A percentile compares a stretch with the other conserved stretches of the same genome.
phyloP scores from a whole-genome alignment of 1,284 basidiomycete species.

The Kalmanozyma brasiliensis region DNA sequence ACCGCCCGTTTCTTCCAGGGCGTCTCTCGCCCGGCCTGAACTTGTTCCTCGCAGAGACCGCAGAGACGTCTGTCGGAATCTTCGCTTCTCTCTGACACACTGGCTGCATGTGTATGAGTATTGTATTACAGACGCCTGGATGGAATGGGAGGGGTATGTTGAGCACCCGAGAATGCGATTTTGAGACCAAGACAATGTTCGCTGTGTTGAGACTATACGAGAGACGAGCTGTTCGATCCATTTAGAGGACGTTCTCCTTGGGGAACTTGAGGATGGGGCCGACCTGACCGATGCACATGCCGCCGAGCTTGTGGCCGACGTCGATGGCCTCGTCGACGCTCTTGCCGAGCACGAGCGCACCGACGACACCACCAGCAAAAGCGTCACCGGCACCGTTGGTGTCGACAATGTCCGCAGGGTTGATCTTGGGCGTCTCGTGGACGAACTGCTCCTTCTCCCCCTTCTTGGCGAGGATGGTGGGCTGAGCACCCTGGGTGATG shows the following conservation, averaged over 20 bases:
- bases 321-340: constrained; percentile 80
- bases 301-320: constrained; percentile 88
- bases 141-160: constrained; percentile 38
- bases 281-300: constrained; percentile 86
- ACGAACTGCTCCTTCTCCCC: constrained; percentile 71
- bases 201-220: constrained; percentile 48
- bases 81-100: no score
- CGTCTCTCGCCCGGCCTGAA: no score
- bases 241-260: constrained; percentile 58
- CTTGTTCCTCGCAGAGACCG: no score
- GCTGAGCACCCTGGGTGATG: constrained; percentile 88
- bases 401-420: constrained; percentile 76
- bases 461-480: constrained; percentile 81
- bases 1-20: no score
- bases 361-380: constrained; percentile 96
- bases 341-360: constrained; percentile 85
- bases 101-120: background rate
- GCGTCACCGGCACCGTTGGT: constrained; percentile 99
- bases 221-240: background rate
- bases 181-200: constrained; percentile 5
- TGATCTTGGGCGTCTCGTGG: constrained; percentile 71
- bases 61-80: no score
- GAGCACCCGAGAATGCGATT: constrained; percentile 29
- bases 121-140: constrained; percentile 14
- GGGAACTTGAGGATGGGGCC: constrained; percentile 69